Percentiles rank a stretch among this genome's conserved stretches.
Conservation (phyloP, 805 yeast genomes). For the Barnettozyma wickerhamii region DNA sequence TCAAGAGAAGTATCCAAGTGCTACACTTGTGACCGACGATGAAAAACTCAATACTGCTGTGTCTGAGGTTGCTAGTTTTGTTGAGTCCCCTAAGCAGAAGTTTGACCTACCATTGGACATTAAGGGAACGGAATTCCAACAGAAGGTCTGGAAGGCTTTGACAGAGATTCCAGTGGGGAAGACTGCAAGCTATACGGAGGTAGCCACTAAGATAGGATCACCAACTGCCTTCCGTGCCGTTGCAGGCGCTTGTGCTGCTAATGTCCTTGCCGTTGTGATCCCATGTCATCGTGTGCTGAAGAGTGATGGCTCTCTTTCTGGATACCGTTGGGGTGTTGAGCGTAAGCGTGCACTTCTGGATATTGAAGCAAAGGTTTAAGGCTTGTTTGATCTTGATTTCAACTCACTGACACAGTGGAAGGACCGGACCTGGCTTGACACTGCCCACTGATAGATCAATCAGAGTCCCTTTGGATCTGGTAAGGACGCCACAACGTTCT, state of each 20-base stretch:
- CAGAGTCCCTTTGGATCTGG: too few species aligned
- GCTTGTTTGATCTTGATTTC: too few species aligned
- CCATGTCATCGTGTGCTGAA: not conserved
- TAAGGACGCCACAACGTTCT: too few species aligned
- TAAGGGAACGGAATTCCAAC: not conserved
- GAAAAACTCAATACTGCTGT: not conserved
- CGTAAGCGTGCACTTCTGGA: not conserved
- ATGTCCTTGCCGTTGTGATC: not conserved
- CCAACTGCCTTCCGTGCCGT: not conserved
- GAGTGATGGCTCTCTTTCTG: not conserved
- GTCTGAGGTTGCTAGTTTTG: not conserved
- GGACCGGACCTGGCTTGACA: too few species aligned
- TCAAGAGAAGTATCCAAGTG: not conserved
- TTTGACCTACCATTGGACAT: not conserved
- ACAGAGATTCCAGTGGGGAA: not conserved
- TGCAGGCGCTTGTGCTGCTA: not conserved
- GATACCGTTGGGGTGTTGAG: not conserved
- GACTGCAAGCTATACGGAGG: not conserved
- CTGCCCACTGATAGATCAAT: too few species aligned
- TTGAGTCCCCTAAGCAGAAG: not conserved
- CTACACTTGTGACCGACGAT: not conserved
- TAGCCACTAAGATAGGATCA: not conserved
- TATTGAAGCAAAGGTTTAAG: not conserved
- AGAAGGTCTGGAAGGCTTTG: not conserved
- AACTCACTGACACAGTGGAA: too few species aligned